Base-by-base conservation (phyloP, 257 asterid species). In the Salvia miltiorrhiza region DNA sequence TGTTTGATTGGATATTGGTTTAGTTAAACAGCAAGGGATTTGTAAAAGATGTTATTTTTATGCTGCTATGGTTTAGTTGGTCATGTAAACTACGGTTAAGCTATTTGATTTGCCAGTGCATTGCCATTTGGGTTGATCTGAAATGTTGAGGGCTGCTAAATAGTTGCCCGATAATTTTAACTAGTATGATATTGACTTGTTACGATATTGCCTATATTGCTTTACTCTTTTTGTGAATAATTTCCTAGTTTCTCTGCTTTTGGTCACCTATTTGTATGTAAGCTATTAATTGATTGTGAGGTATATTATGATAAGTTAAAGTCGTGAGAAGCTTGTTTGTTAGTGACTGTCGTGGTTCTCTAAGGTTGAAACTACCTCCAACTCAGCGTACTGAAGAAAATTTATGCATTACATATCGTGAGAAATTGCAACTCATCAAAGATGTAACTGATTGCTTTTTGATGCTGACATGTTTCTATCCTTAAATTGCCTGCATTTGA, bases 1-100 rank as follows among this genome's bases (percentile, higher is more conserved):
- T 9, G 39, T 37, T 73, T 60, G 67, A 65, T 78, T 61, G 11
- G 49, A 33, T 72, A 6, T 69, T 77, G 61, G 35, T 43, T 74
- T 8, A 44, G 24, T 61, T 57, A 17, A 58, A 65, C 17, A 44
- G 50, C 40, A 2, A 37, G 39, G 26, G 43, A n/a, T 69, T 50
- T 17, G 73, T 69, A 2, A 49, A 41, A 67, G 33, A 26, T 67
- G 65, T 58, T 54, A 21, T 73, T 48, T 69, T 55, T 63, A 49
- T 63, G 52, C 52, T 79, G 45, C 41, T 37, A 0, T 57, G 61
- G 48, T 70, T 12, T 55, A 30, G 50, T 49, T 54, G 26, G 67
- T 50, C 68, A 14, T 30, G 5, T 53, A 52, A 55, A 54, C 53
- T 59, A 19, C 20, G 7, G 44, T 43, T 30, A n/a, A n/a, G n/a